Evolutionary conservation across 345 rosid genomes (phyloP).

Genomic region (Ceriops zippeliana): DNA sequence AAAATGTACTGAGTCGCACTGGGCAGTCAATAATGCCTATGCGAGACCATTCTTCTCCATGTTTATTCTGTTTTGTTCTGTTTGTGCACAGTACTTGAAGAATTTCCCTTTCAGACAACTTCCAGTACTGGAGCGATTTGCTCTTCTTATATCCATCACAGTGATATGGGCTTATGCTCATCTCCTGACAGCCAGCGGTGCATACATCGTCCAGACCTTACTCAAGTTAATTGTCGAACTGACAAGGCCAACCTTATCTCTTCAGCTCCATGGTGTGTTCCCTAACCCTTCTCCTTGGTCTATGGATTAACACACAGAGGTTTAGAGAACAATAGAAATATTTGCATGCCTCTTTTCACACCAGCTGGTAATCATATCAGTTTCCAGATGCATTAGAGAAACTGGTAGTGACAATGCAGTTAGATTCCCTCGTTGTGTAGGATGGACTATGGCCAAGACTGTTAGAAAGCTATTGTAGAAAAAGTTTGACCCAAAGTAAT

Average conservation of each 20-base stretch:
- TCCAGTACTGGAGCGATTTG: slow-evolving; percentile 85
- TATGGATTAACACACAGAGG: background rate
- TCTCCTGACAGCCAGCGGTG: slow-evolving; percentile 93
- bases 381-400: too few relatives aligned
- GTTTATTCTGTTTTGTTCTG: background rate
- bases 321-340: background rate
- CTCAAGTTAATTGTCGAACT: slow-evolving; percentile 85
- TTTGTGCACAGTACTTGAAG: slow-evolving; percentile 68
- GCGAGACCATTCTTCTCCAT: background rate
- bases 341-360: too few relatives aligned
- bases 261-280: slow-evolving; percentile 92
- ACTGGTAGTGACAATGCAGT: too few relatives aligned
- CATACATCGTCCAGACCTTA: slow-evolving; percentile 77
- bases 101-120: slow-evolving; percentile 54
- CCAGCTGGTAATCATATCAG: too few relatives aligned
- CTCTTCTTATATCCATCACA: slow-evolving; percentile 66
- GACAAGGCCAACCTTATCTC: slow-evolving; percentile 96
- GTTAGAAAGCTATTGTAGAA: background rate
- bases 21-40: background rate
- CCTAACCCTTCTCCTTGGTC: background rate
- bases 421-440: too few relatives aligned
- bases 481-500: background rate
- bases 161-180: slow-evolving; percentile 97
- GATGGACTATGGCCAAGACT: too few relatives aligned
- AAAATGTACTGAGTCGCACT: too few relatives aligned